Evolutionary conservation across 148 eudicot species (phyloP).

Genomic region (Camellia sinensis): DNA sequence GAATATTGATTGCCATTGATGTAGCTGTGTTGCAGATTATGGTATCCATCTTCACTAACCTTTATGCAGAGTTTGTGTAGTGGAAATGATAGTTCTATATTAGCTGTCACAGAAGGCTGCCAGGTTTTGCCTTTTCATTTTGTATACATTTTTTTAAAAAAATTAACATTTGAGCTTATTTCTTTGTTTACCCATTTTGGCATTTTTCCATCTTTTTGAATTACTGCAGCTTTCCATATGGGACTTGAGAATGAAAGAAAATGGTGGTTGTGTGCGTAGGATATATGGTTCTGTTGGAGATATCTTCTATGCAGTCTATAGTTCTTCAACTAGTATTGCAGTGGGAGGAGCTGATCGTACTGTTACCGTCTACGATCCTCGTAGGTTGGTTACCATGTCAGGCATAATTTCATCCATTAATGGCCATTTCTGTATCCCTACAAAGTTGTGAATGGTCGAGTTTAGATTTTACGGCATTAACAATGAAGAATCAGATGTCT

Average conservation of each 20-base stretch:
- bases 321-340: conserved; percentile 59
- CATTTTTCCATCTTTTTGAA: conserved; percentile 1
- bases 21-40: conserved; percentile 40
- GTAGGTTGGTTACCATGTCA: conserved; percentile 43
- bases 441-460: too few species aligned
- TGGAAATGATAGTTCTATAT: conserved; percentile 48
- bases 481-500: too few species aligned
- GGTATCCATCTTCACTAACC: conserved; percentile 59
- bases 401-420: conserved; percentile 8
- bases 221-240: conserved; percentile 57
- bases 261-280: conserved; percentile 70
- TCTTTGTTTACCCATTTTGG: neutral
- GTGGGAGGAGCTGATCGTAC: conserved; percentile 75
- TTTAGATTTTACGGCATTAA: too few species aligned
- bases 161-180: neutral
- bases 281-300: conserved; percentile 61
- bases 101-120: conserved; percentile 71
- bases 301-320: conserved; percentile 49
- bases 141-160: neutral
- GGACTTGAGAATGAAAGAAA: conserved; percentile 75
- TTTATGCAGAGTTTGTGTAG: conserved; percentile 36
- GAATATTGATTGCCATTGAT: neutral
- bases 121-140: conserved; percentile 37
- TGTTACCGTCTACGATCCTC: conserved; percentile 68
- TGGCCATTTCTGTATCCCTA: neutral